phyloP scores from a whole-genome alignment of 345 rosid genomes.

The Kandelia obovata region DNA sequence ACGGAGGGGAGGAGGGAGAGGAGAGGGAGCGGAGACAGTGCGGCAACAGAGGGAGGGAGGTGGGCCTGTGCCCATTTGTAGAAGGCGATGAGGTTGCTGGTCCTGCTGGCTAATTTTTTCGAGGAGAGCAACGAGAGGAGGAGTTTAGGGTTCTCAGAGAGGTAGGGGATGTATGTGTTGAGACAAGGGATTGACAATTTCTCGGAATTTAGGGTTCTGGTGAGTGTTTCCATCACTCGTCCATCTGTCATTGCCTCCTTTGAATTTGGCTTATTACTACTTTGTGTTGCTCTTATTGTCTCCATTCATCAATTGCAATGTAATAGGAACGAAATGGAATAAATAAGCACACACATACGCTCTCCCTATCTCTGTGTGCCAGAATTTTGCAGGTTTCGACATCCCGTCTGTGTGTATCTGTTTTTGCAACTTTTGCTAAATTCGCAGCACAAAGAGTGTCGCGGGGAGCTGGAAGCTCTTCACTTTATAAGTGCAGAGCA shows the following conservation, averaged over 20 bases:
- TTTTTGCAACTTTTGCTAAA: too few relatives aligned
- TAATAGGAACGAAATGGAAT: too few relatives aligned
- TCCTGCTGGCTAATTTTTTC: slow-evolving; percentile 35
- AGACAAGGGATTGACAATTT: slow-evolving; percentile 28
- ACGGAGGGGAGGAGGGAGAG: slow-evolving; percentile 58
- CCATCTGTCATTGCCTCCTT: slow-evolving; percentile 11
- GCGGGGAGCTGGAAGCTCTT: too few relatives aligned
- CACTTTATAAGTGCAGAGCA: too few relatives aligned
- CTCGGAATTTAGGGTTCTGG: slow-evolving; percentile 37
- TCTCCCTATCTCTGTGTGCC: too few relatives aligned
- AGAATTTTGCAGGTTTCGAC: too few relatives aligned
- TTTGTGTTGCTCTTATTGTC: not conserved
- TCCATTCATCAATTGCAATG: too few relatives aligned
- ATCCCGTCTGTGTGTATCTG: too few relatives aligned
- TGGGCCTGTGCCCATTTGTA: slow-evolving; percentile 46
- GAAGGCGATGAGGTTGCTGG: slow-evolving; percentile 58
- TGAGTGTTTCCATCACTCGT: slow-evolving; percentile 38
- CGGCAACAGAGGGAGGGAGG: slow-evolving; percentile 33
- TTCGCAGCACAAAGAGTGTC: too few relatives aligned
- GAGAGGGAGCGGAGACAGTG: slow-evolving; percentile 47
- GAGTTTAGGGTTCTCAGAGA: slow-evolving; percentile 42
- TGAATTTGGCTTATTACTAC: not conserved
- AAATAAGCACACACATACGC: too few relatives aligned
- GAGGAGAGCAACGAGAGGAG: slow-evolving; percentile 53
- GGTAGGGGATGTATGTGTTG: slow-evolving; percentile 40